phyloP scores from a whole-genome alignment of 257 asterid species.

The Przewalskia tangutica region DNA sequence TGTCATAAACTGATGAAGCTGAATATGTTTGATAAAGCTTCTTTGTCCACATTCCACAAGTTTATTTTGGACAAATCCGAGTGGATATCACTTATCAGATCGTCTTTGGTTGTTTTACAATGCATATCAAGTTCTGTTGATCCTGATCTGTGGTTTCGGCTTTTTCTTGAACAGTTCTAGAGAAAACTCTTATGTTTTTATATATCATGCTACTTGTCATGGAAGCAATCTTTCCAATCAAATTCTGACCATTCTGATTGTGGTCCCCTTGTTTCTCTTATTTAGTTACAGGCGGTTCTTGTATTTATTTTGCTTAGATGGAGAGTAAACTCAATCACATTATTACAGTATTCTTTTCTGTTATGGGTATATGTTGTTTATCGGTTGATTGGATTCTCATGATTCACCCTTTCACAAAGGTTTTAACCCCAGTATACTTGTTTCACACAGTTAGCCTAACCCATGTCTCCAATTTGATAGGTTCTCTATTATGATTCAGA shows the following conservation, averaged over 20 bases:
- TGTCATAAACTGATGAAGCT: not conserved
- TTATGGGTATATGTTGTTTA: not conserved
- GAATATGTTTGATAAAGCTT: not conserved
- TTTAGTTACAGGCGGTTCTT: not conserved
- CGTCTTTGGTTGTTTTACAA: not conserved
- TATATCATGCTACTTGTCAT: not conserved
- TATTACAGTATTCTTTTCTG: not conserved
- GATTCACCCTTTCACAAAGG: not conserved
- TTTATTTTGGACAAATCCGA: not conserved
- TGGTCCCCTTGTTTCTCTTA: not conserved
- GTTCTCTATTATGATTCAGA: constrained; percentile 76
- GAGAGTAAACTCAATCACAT: not conserved
- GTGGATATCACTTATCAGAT: not conserved
- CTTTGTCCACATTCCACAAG: not conserved
- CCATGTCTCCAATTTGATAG: constrained; percentile 31
- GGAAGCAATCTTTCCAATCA: not conserved
- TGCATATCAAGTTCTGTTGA: not conserved
- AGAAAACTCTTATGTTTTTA: not conserved
- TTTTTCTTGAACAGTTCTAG: not conserved
- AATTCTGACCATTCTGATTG: not conserved
- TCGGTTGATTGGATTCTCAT: not conserved
- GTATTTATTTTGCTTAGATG: not conserved
- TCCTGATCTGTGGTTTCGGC: not conserved
- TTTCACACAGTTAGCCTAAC: constrained; percentile 2
- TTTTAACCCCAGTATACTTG: not conserved